A percentile compares a stretch with the other conserved stretches of the same genome.
phyloP scores from a whole-genome alignment of 495 filamentous ascomycete genomes.

The Penicillium herquei region DNA sequence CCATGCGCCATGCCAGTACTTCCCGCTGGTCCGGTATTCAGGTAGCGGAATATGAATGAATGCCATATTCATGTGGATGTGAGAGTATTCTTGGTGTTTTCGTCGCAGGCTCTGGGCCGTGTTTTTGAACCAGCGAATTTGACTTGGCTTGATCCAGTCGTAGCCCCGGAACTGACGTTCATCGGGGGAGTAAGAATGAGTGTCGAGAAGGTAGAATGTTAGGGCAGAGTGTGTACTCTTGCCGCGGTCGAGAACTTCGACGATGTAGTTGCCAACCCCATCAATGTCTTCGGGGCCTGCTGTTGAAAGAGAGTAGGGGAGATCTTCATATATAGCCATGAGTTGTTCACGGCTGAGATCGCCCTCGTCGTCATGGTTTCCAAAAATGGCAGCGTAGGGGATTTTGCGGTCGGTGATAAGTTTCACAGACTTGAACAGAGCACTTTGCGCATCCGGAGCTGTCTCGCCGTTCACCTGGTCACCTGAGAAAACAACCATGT shows the following conservation, averaged over 20 bases:
- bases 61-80: constrained; percentile 92
- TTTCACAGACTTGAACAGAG: constrained; percentile 90
- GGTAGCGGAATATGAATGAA: constrained; percentile 97
- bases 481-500: constrained; percentile 85
- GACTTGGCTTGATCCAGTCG: constrained; percentile 91
- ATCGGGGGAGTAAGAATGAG: constrained; percentile 89
- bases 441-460: constrained; percentile 85
- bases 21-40: constrained; percentile 64
- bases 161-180: constrained; percentile 83
- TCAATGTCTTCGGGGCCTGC: constrained; percentile 80
- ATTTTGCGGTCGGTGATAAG: constrained; percentile 82
- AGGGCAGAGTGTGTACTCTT: constrained; percentile 80
- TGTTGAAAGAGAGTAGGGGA: constrained; percentile 84
- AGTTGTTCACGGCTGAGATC: constrained; percentile 69
- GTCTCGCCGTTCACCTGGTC: constrained; percentile 96
- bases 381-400: constrained; percentile 92
- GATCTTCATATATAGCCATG: constrained; percentile 79
- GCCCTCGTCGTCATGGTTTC: constrained; percentile 96
- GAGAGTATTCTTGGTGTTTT: constrained; percentile 75
- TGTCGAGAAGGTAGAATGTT: constrained; percentile 90
- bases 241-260: constrained; percentile 83
- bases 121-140: constrained; percentile 90
- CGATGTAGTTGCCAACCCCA: constrained; percentile 90
- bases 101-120: constrained; percentile 68
- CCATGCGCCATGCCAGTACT: constrained; percentile 61